phyloP scores from a whole-genome alignment of 2,329 filamentous ascomycete species.

The Clarireedia monteithiana region DNA sequence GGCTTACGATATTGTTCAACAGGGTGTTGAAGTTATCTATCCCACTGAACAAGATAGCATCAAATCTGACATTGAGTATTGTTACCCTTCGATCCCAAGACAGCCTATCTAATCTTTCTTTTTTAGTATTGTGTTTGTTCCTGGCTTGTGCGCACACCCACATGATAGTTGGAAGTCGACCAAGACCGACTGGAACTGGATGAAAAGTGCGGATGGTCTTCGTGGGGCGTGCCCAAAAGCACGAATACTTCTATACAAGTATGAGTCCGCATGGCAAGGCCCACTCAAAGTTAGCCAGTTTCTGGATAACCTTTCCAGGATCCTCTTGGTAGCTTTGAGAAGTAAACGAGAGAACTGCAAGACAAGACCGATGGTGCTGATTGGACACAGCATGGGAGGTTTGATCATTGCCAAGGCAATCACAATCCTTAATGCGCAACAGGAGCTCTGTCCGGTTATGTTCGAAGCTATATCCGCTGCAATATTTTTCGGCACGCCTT shows the following conservation, averaged over 20 bases:
- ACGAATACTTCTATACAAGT: conserved; percentile 4
- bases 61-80: no score
- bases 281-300: not conserved
- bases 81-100: no score
- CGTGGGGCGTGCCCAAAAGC: not conserved
- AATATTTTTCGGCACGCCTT: conserved; percentile 8
- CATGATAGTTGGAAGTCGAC: not conserved
- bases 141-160: not conserved
- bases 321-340: not conserved
- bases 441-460: not conserved
- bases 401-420: conserved; percentile 31
- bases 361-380: conserved; percentile 27
- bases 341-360: not conserved
- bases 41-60: no score
- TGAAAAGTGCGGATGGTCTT: not conserved
- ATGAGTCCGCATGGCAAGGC: conserved; percentile 5
- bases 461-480: conserved; percentile 1
- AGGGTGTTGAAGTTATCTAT: no score
- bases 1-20: no score
- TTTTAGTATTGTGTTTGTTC: not conserved
- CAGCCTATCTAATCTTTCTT: no score
- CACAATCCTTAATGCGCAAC: not conserved
- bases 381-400: conserved; percentile 35
- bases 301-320: not conserved
- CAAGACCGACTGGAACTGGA: not conserved